phyloP scores from a whole-genome alignment of 108 stramenopile genomes.

The Phaeodactylum tricornutum region DNA sequence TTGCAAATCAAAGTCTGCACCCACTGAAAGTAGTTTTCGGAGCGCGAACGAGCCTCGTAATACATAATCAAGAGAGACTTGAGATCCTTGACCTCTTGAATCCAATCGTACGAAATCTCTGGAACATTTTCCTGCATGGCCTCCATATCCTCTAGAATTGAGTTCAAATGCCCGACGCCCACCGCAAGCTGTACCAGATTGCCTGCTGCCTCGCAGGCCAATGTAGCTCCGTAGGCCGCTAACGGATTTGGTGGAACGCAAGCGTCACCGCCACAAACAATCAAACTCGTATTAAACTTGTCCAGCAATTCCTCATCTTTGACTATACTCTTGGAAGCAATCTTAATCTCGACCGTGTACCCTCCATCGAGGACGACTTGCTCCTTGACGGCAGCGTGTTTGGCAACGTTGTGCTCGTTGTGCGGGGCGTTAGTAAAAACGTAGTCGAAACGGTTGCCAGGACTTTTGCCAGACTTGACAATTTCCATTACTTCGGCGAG shows the following conservation, averaged over 20 bases:
- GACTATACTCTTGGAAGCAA: conserved; percentile 11
- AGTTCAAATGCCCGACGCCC: conserved; percentile 14
- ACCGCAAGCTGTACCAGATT: conserved; percentile 13
- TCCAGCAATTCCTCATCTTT: not conserved
- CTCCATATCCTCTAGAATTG: conserved; percentile 10
- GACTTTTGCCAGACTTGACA: too few species aligned
- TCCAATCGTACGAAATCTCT: too few species aligned
- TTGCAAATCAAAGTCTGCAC: conserved; percentile 28
- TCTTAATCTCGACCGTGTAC: conserved; percentile 19
- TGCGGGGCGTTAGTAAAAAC: conserved; percentile 22
- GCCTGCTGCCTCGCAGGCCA: conserved; percentile 17
- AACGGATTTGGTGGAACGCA: conserved; percentile 22
- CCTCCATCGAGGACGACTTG: conserved; percentile 18
- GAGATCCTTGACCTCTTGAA: conserved; percentile 12
- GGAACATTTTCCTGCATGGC: not conserved
- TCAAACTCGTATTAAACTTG: conserved; percentile 8
- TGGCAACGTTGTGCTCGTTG: conserved; percentile 18
- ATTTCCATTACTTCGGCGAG: not conserved
- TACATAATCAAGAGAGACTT: conserved; percentile 1
- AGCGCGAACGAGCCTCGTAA: conserved; percentile 8
- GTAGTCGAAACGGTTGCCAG: conserved; percentile 22
- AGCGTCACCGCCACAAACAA: conserved; percentile 23
- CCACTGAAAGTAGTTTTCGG: conserved; percentile 29
- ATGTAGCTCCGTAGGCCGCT: conserved; percentile 25
- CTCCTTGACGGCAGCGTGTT: conserved; percentile 8